Base-by-base conservation (phyloP, 176 grass and related monocot genomes). In the Poa annua region DNA sequence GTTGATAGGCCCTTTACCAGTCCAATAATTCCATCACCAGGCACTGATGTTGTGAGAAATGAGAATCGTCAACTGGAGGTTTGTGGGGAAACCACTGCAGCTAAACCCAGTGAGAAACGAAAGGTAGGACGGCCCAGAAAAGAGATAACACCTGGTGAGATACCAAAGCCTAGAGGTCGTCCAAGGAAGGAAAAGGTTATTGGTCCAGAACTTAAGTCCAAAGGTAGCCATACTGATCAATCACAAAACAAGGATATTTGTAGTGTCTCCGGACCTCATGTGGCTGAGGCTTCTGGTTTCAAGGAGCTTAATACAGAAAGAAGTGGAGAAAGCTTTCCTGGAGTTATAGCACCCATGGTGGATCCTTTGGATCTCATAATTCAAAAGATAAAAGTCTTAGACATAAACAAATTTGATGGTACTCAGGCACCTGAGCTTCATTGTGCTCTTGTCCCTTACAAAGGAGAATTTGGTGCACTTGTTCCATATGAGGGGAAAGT, bases 381-480 rank as follows among this genome's bases (percentile, higher is more conserved):
- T 81, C 76, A 79, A 78, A 92, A 76, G 83, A 72, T 95, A 54
- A 74, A 74, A 33, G 19, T 60, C 45, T 78, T 95, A 44, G 59
- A 89, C 68, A 86, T 95, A 64, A 86, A 82, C 76, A 52, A 84
- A 44, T 36, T 54, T 29, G 42, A 60, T 62, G 45, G 64, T 29
- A 75, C 13, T 86, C 70, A 15, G 50, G 11, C 48, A 77, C 29
- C 57, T 68, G 71, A 79, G 60, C 61, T 54, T 45, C 76, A 66
- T 67, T 82, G 75, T 84, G 90, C 85, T 68, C 74, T 95, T 79
- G 85, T 92, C 21, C 90, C 88, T 77, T 92, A 92, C 35, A 61
- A 76, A 57, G 81, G 70, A 79, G 76, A 85, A 74, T 61, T 57
- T 82, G 81, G 89, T 71, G 62, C 45, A 33, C 82, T 92, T 34